Evolutionary conservation across 176 grass and related monocot species (phyloP), one percentile per base, ranked within the genome.

Genomic region (Eragrostis nindensis): DNA sequence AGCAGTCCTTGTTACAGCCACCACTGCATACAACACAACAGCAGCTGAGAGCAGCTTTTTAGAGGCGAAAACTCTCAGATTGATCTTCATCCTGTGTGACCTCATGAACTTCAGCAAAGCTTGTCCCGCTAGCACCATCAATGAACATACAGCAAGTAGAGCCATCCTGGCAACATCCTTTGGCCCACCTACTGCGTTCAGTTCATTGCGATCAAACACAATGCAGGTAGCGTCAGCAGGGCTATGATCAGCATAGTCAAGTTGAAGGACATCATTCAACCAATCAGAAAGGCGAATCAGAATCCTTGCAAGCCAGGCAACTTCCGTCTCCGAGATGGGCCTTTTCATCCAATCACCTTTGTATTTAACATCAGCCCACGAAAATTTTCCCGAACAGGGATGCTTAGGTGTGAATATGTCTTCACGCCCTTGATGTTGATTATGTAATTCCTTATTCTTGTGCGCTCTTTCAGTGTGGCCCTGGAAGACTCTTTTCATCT

Each of bases 311-410:
- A 97, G 80, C 90, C 94, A 97, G n/a, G 94, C 91, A n/a, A 97
- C 86, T 84, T 97, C 94, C 5, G 76, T 82, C 75, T 92, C 82
- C 10, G 88, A 89, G 82, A 97, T 91, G 36, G 88, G 94, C 44
- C 94, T 69, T 63, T 42, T 88, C 94, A 97, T 97, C 94, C 94
- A 97, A 32, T 93, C 90, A 39, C 94, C 94, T 85, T 66, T 93
- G 63, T 97, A 97, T 79, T 63, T 83, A 24, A 89, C 79, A 62
- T 89, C 86, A 24, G 62, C 65, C 84, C 84, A 89, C n/a, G 65
- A 83, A 36, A 79, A 86, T 66, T 80, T 79, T 3, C 88, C 86
- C 1, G 59, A 36, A 60, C 83, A 62, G 53, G 90, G 94, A 74
- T 88, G 88, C 84, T 92, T 97, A 11, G 87, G 94, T 24, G 76